Percentiles rank a stretch among this genome's conserved stretches.
Conservation (phyloP, 2,329 filamentous ascomycete species). For the Aspergillus sp. region DNA sequence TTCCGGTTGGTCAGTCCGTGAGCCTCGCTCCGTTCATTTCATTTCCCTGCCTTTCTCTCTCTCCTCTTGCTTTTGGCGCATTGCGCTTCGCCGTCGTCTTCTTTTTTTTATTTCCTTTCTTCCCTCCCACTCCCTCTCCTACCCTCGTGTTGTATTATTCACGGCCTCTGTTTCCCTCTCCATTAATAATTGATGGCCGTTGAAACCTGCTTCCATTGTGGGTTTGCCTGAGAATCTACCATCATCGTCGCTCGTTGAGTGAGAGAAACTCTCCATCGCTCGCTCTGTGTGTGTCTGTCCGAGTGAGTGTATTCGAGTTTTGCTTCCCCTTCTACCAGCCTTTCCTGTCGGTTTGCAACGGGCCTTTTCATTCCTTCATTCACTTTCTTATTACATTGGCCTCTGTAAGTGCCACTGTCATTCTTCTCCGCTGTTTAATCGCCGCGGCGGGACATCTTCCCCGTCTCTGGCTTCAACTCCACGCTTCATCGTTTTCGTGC, state of each 20-base stretch:
- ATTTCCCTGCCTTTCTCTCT: not conserved
- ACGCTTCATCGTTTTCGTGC: not conserved
- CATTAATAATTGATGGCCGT: not conserved
- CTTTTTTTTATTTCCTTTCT: not conserved
- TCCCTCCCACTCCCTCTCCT: not conserved
- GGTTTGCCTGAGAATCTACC: conserved; percentile 9
- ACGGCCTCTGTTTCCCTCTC: too few species aligned
- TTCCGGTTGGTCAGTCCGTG: not conserved
- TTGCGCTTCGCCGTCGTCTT: not conserved
- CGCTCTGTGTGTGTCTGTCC: too few species aligned
- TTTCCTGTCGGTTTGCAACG: conserved; percentile 10
- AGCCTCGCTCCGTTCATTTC: conserved; percentile 1
- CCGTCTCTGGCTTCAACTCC: not conserved
- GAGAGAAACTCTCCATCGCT: conserved; percentile 2
- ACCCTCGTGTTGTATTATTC: not conserved
- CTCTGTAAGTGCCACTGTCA: not conserved
- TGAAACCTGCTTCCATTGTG: conserved; percentile 16
- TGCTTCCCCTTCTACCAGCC: too few species aligned
- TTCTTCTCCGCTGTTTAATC: not conserved
- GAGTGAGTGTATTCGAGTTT: too few species aligned
- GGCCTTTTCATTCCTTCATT: not conserved
- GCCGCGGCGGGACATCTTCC: not conserved
- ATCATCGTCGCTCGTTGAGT: conserved; percentile 9
- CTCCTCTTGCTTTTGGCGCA: not conserved
- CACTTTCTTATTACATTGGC: not conserved